phyloP scores from a whole-genome alignment of 225 moss, liverwort and hornwort genomes.

The Physcomitrium patens region DNA sequence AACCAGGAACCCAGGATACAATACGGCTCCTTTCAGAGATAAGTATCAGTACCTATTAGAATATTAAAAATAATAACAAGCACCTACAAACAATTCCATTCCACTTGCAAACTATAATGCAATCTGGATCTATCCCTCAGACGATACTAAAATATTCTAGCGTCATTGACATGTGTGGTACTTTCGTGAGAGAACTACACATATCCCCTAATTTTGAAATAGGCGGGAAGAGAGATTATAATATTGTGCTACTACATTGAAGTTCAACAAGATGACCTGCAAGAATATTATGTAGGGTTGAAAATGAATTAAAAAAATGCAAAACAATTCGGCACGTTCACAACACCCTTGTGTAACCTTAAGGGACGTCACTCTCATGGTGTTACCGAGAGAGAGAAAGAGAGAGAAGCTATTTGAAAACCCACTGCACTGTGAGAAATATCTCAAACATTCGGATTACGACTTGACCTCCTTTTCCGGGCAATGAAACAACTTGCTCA shows the following conservation, averaged over 20 bases:
- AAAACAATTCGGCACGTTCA: not conserved
- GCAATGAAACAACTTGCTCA: not conserved
- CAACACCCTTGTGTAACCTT: not conserved
- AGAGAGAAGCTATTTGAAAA: not conserved
- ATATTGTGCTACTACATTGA: not conserved
- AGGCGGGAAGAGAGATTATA: not conserved
- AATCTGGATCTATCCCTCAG: not conserved
- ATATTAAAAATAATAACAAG: not conserved
- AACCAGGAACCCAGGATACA: constrained; percentile 1
- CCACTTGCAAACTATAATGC: constrained; percentile 3
- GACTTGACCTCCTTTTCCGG: constrained; percentile 10
- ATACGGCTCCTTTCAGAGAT: not conserved
- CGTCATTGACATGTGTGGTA: not conserved
- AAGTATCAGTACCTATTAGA: not conserved
- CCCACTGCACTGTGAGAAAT: not conserved
- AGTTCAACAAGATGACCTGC: constrained; percentile 7
- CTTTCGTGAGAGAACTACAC: not conserved
- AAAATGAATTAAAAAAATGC: not conserved
- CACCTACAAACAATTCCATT: not conserved
- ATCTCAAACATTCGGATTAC: constrained; percentile 14
- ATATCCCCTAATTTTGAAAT: not conserved
- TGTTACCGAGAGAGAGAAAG: not conserved
- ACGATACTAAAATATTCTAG: not conserved
- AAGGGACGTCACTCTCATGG: not conserved
- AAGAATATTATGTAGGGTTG: not conserved